Base-by-base conservation (phyloP, 768 basidiomycete species). In the Hortiboletus flavorubellus region DNA sequence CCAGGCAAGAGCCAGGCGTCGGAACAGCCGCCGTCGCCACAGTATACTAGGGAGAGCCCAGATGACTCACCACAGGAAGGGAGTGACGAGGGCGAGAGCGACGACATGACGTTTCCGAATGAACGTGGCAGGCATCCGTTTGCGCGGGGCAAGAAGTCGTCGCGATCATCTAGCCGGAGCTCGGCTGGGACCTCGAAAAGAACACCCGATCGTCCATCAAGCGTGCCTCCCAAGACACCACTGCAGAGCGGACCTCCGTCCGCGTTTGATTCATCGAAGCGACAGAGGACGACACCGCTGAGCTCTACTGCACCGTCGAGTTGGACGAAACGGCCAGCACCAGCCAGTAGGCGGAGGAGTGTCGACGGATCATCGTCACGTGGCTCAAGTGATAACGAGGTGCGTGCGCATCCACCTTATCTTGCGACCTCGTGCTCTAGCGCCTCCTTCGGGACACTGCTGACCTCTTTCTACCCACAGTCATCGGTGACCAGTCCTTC, bases 271-370 rank as follows among this genome's bases (percentile, higher is more conserved):
- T 77, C 80, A 0, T 80, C 85, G 44, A 77, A 80, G 31, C 73
- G 91, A 55, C 89, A 90, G 65, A 80, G 91, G 18, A 78, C 87
- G 9, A 84, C 84, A 0, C 91, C 89, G 0, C 72, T 91, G 2
- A 68, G 67, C 4, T 73, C 68, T 51, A 74, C 68, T 29, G 82
- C 87, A 1, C 91, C 91, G 1, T 90, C 90, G 3, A 91, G 87
- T 61, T 91, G 89, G 86, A 65, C 80, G 30, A 85, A 82, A 58
- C 81, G 87, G 4, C 88, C 87, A 5, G 73, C 76, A 15, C 88
- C 89, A 14, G 84, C 86, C 7, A 72, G 78, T 44, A 77, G 91
- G 51, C 75, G 89, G 50, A 88, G 80, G 72, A 91, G 90, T 56
- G 81, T 89, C 60, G 88, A 87, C 10, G 86, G 78, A 56, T 73